phyloP scores from a whole-genome alignment of 2,329 filamentous ascomycete species.

The Diplodia intermedia region DNA sequence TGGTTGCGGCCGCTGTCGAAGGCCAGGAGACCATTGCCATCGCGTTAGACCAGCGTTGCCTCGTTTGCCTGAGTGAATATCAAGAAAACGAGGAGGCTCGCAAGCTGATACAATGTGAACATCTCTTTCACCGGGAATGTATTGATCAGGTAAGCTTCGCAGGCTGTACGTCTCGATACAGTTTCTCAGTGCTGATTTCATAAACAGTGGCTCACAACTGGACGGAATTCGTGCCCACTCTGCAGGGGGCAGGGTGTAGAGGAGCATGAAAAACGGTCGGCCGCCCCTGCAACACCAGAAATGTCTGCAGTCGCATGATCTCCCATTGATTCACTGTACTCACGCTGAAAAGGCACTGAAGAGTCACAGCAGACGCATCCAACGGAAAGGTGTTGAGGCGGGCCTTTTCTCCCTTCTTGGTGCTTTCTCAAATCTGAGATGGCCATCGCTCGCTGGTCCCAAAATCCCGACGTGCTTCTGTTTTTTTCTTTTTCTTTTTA shows the following conservation, averaged over 20 bases:
- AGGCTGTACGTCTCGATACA: background rate
- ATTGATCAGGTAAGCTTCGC: constrained; percentile 68
- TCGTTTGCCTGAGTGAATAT: constrained; percentile 72
- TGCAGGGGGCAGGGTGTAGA: constrained; percentile 66
- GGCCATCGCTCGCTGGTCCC: background rate
- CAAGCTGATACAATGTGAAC: constrained; percentile 67
- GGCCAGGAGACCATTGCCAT: constrained; percentile 42
- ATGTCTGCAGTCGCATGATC: constrained; percentile 21
- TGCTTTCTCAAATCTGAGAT: background rate
- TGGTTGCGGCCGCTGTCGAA: constrained; percentile 58
- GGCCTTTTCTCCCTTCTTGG: background rate
- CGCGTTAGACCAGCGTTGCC: constrained; percentile 60
- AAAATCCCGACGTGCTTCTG: background rate
- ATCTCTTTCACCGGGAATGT: constrained; percentile 72
- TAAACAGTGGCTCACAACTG: constrained; percentile 70
- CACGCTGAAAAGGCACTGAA: constrained; percentile 1
- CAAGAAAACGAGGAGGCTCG: constrained; percentile 67
- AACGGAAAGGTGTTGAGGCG: background rate
- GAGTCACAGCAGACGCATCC: background rate
- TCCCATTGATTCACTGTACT: background rate
- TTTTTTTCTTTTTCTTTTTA: background rate
- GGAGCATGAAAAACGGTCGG: constrained; percentile 47
- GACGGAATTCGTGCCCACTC: constrained; percentile 68
- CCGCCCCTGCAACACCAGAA: constrained; percentile 23
- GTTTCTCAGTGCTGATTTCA: constrained; percentile 23